Base-by-base conservation (phyloP, 345 rosid species). In the Eucalyptus shirleyi region DNA sequence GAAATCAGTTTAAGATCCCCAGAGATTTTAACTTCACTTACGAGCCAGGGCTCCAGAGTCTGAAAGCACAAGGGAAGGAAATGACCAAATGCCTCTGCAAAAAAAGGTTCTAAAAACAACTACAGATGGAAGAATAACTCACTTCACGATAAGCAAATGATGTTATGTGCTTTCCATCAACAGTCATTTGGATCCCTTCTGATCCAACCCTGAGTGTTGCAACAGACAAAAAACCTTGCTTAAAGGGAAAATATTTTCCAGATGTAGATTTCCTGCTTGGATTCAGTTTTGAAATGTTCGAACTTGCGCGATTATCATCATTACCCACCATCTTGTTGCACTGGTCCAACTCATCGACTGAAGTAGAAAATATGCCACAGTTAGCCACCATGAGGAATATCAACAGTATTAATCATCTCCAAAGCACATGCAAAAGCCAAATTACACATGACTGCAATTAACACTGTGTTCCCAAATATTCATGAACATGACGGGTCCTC, bases 21-120 rank as follows among this genome's bases (percentile, higher is more conserved):
- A 11, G 95, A 93, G 85, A 97, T 94, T 93, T 96, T 92, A 80
- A 96, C 96, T 94, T 97, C 98, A 91, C 95, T 96, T 44, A 96
- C 96, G 88, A 97, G 97, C 99, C 99, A 98, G 53, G 99, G 98
- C 93, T 98, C 99, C 94, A 98, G 90, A 65, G 99, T 97, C 99
- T 97, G 93, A 82, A 91, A 50, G 59, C 89, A 89, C 88, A 90
- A 91, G 56, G 55, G 55, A 62, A 87, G 90, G 90, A 51, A 88
- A 89, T 88, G 86, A 91, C 80, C 26, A 24, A 87, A 47, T 24
- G 69, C 59, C 59, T 87, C 47, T 9, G 34, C 53, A 37, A 55
- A 83, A 87, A 56, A 56, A 37, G 45, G 5, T 72, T 77, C 83
- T 77, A 51, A 42, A 37, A 65, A 85, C 45, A 83, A 86, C 26